Percentiles rank a stretch among this genome's conserved stretches.
Conservation (phyloP, 345 rosid genomes). For the Hibiscus syriacus region DNA sequence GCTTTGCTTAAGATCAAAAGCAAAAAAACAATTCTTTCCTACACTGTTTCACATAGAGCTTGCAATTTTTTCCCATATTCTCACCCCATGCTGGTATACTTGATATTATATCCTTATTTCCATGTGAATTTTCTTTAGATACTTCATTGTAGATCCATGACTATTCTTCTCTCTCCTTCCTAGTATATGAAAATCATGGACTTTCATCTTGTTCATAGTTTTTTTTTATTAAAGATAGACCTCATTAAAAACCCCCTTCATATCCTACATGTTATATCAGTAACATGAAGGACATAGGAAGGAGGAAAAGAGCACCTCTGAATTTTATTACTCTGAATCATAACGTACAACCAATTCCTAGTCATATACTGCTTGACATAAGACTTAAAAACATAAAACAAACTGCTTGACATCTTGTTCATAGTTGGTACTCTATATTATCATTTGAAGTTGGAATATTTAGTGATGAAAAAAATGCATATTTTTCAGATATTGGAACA, state of each 20-base stretch:
- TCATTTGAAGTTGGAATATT: conserved; percentile 1
- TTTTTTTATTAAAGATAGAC: too few species aligned
- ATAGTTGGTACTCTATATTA: not conserved
- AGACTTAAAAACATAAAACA: too few species aligned
- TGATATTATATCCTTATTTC: not conserved
- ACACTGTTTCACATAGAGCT: not conserved
- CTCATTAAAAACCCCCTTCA: too few species aligned
- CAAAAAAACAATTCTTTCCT: not conserved
- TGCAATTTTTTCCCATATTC: not conserved
- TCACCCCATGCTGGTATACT: not conserved
- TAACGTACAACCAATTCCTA: too few species aligned
- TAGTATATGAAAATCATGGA: not conserved
- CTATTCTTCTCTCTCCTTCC: not conserved
- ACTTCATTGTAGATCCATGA: not conserved
- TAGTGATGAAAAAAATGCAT: not conserved
- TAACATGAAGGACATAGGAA: too few species aligned
- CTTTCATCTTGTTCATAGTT: not conserved
- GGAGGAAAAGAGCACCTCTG: too few species aligned
- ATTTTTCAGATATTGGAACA: conserved; percentile 46
- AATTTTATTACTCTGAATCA: too few species aligned
- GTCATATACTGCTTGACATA: too few species aligned
- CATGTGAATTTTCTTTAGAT: not conserved
- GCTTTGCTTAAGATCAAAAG: not conserved
- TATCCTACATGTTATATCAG: too few species aligned
- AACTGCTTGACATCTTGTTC: too few species aligned